phyloP scores from a whole-genome alignment of 495 filamentous ascomycete species.

The Tetracladium setigerum region DNA sequence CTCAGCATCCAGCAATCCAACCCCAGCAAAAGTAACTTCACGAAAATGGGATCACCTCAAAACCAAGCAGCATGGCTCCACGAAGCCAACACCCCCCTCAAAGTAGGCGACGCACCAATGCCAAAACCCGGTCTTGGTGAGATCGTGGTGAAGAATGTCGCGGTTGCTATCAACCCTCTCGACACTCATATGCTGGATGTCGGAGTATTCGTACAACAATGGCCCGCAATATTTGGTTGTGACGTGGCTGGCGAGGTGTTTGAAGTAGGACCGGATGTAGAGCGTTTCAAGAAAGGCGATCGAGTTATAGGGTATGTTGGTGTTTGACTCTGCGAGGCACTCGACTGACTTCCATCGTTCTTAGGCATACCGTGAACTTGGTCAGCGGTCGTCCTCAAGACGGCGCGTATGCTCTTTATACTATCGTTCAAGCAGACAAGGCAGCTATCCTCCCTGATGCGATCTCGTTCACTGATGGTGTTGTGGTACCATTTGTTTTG shows the following conservation, averaged over 20 bases:
- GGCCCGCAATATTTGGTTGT: slow-evolving; percentile 42
- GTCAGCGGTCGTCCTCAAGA: slow-evolving; percentile 27
- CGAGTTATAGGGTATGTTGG: slow-evolving; percentile 30
- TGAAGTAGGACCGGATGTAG: slow-evolving; percentile 36
- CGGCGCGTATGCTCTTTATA: slow-evolving; percentile 17
- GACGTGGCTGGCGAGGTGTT: slow-evolving; percentile 48
- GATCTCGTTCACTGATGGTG: slow-evolving; percentile 29
- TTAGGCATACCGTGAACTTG: slow-evolving; percentile 34
- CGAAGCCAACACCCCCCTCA: slow-evolving; percentile 24
- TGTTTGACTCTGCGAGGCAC: background rate
- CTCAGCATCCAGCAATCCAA: too few species aligned
- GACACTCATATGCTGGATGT: slow-evolving; percentile 8
- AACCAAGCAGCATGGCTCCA: slow-evolving; percentile 38
- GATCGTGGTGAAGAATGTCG: slow-evolving; percentile 8
- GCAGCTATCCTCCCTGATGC: slow-evolving; percentile 26
- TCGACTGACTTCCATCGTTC: slow-evolving; percentile 10
- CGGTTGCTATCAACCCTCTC: slow-evolving; percentile 10
- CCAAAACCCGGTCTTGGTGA: background rate
- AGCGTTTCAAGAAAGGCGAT: slow-evolving; percentile 37
- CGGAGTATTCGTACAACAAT: slow-evolving; percentile 28
- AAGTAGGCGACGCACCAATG: slow-evolving; percentile 28
- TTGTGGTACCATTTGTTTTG: slow-evolving; percentile 28
- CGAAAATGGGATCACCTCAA: slow-evolving; percentile 11
- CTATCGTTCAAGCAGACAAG: slow-evolving; percentile 20
- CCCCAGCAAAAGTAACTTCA: too few species aligned